Base-by-base conservation (phyloP, 495 filamentous ascomycete species). In the Trichoderma reesei region DNA sequence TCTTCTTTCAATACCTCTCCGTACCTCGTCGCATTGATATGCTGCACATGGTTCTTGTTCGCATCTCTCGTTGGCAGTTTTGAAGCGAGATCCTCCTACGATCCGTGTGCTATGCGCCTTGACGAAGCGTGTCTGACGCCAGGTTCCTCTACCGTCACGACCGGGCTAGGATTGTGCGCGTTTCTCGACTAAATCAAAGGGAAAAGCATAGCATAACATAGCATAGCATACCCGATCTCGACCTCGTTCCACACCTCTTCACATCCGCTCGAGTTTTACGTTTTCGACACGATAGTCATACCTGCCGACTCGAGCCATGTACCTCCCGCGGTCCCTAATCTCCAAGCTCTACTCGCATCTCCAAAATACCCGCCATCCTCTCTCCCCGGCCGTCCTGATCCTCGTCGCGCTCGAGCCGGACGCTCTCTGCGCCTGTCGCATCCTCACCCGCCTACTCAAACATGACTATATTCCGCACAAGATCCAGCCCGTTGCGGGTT, bases 391-490 rank as follows among this genome's bases (percentile, higher is more conserved):
- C 4, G 90, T 98, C 66, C 82, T 98, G n/a, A 85, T 98, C 64
- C 86, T 98, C 60, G 91, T 91, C 65, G 90, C 92, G 38, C 88
- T 98, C 70, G 94, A 96, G 72, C 90, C 93, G 56, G 94, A 98
- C 79, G 89, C 93, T 61, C 86, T 98, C 41, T 98, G 94, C 76
- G 95, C 92, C 61, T 92, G 91, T 70, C 91, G 92, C 61, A 98
- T 98, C 63, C 84, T 98, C 16, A 94, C 94, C 1, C 82, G 86
- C 14, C 82, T 98, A 18, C 81, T 98, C 61, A 96, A 93, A 79
- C 88, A 91, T 79, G 94, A 98, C 80, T 98, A 93, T 72, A 95
- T 98, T 67, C 88, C 88, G n/a, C 93, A 98, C 76, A 97, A 96
- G 80, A 96, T 98, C 66, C 90, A 96, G 68, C 94, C 95, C 5